phyloP scores from a whole-genome alignment of 257 asterid species.

The Echium plantagineum region DNA sequence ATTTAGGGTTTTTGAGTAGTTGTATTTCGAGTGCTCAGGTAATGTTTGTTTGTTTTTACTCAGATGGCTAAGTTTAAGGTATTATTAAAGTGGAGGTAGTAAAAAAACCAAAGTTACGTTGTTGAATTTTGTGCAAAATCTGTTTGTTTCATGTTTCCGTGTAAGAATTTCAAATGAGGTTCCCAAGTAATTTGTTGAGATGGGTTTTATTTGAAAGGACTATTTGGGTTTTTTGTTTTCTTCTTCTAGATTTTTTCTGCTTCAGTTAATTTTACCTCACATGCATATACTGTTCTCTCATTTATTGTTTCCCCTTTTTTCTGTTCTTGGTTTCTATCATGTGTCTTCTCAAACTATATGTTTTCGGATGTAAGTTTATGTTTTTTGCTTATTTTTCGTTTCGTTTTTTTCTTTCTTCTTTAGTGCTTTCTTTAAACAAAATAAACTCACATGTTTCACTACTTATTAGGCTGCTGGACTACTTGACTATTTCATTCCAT shows the following conservation, averaged over 20 bases:
- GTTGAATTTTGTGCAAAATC: constrained; percentile 2
- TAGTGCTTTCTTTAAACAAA: background rate
- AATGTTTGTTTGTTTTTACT: constrained; percentile 14
- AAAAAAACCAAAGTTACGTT: background rate
- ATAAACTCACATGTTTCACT: background rate
- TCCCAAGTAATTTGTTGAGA: background rate
- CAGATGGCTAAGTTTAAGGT: constrained; percentile 15
- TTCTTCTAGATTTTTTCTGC: background rate
- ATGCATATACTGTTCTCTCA: constrained; percentile 12
- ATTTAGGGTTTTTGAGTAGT: background rate
- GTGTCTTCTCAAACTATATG: background rate
- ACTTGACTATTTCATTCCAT: too few relatives aligned
- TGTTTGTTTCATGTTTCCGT: constrained; percentile 9
- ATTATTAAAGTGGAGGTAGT: background rate
- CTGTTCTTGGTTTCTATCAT: background rate
- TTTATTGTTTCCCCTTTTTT: constrained; percentile 7
- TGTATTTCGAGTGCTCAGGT: background rate
- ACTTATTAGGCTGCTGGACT: too few relatives aligned
- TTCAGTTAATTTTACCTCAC: constrained; percentile 7
- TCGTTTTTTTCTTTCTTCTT: background rate
- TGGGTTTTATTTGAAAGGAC: background rate
- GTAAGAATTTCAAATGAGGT: background rate
- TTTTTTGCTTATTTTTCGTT: background rate
- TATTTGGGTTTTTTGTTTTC: constrained; percentile 8
- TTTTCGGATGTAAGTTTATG: background rate